These are phyloP conservation scores for Coemansia sp. DNA, from an alignment of 192 early-diverging fungal species.

Conservation along the genomic window DNA sequence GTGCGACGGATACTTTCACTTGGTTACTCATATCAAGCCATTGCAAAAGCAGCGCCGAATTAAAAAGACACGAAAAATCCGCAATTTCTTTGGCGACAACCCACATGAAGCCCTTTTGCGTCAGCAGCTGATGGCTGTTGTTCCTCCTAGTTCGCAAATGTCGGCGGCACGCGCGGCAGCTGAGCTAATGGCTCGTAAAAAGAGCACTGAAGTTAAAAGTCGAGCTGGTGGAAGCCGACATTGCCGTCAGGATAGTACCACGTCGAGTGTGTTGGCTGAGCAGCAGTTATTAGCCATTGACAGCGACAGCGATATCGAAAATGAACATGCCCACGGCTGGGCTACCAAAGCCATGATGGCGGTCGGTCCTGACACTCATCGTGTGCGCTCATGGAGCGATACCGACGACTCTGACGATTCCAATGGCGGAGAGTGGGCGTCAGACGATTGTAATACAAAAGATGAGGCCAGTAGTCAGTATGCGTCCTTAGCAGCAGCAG, in stretches of 20 bases:
- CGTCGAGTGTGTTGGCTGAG: conserved; percentile 26
- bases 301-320: conserved; percentile 40
- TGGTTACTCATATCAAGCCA: conserved; percentile 51
- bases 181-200: conserved; percentile 46
- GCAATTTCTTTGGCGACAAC: conserved; percentile 71
- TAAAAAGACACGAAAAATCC: conserved; percentile 66
- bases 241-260: conserved; percentile 20
- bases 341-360: conserved; percentile 26
- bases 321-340: conserved; percentile 30
- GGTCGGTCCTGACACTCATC: neutral
- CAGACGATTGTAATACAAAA: neutral
- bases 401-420: conserved; percentile 5
- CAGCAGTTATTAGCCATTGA: conserved; percentile 32
- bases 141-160: conserved; percentile 52
- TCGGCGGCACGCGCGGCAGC: conserved; percentile 43
- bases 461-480: neutral
- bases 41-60: conserved; percentile 63
- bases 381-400: conserved; percentile 32
- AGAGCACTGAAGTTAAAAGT: conserved; percentile 18
- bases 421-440: neutral
- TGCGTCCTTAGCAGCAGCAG: neutral
- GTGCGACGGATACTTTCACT: conserved; percentile 61
- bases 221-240: conserved; percentile 7
- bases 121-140: conserved; percentile 57
- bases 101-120: conserved; percentile 61